These are phyloP conservation scores for Epichloe hybrida DNA, from an alignment of 2,329 filamentous ascomycete genomes.

Conservation along the genomic window DNA sequence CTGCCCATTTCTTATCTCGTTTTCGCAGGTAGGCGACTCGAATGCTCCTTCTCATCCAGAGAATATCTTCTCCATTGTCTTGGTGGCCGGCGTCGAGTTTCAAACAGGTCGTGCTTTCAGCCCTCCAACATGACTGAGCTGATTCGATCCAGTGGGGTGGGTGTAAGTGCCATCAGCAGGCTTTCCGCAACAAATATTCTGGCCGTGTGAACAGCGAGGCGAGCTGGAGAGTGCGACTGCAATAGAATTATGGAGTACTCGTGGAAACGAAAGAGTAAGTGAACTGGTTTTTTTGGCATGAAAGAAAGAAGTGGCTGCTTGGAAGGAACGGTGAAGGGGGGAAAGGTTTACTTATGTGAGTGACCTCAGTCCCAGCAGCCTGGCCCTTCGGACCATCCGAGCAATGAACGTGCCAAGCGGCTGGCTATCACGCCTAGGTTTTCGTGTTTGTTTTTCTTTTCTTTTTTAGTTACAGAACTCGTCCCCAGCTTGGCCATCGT, in stretches of 20 bases:
- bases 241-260: slow-evolving; percentile 2
- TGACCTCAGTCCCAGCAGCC: slow-evolving; percentile 7
- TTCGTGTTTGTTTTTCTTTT: not conserved
- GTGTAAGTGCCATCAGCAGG: slow-evolving; percentile 2
- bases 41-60: not conserved
- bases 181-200: not conserved
- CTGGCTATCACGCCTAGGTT: slow-evolving; percentile 2
- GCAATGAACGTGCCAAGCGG: slow-evolving; percentile 4
- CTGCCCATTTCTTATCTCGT: not conserved
- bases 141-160: not conserved
- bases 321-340: slow-evolving; percentile 18
- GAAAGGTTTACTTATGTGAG: slow-evolving; percentile 24
- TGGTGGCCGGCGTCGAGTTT: not conserved
- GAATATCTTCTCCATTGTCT: not conserved
- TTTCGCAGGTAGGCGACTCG: not conserved
- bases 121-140: not conserved
- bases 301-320: slow-evolving; percentile 12
- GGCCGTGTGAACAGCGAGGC: not conserved
- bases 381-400: slow-evolving; percentile 5
- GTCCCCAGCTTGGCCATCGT: not conserved
- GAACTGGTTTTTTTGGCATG: slow-evolving; percentile 11
- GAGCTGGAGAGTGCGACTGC: slow-evolving; percentile 4
- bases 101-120: not conserved
- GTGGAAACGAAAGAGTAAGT: slow-evolving; percentile 4
- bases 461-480: not conserved